Base-by-base conservation (phyloP, 371 early-diverging fungal species). In the Rhizopus stolonifer region DNA sequence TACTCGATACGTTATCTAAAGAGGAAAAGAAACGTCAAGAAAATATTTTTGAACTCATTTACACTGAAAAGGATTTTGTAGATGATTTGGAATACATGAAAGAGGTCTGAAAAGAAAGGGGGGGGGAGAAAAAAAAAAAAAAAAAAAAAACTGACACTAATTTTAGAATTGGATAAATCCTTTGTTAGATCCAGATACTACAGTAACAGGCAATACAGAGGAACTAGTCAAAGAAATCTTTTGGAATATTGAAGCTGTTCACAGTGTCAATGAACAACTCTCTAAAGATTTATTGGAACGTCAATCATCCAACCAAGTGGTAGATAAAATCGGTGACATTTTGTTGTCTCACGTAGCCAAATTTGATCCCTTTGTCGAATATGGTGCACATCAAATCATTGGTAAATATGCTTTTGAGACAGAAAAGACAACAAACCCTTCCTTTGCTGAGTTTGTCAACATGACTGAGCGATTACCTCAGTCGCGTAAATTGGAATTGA, bases 1-100 rank as follows among this genome's bases (percentile, higher is more conserved):
- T 96, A 14, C 56, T 83, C 2, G 83, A 87, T 18, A 82, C 81
- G 0, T 76, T 92, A 0, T 80, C 85, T 10, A 77, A 82, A 24
- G 69, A 80, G n/a, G 96, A 97, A 64, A 82, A 79, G 58, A 92
- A 89, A 56, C 83, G 96, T 0, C 98, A 97, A 67, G 96, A 97
- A 59, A 87, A 87, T 43, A 91, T 97, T 48, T 96, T 86, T 66
- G 98, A 97, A 69, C 63, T 96, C 34, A 88, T 97, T 26, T 84
- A 91, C 39, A 93, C 91, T 1, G 96, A 96, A 67, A 84, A 85
- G 51, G 93, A 95, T 63, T 96, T 89, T 76, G 93, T 95, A 9
- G 81, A 84, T 44, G 97, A 96, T 60, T 46, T 82, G 50, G 50
- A 52, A 22, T 69, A 79, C 24, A 49, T 81, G 15, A 48, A 63